Percentiles rank a stretch among this genome's conserved stretches.
Conservation (phyloP, 1,284 basidiomycete genomes). For the Apiotrichum siamense region DNA sequence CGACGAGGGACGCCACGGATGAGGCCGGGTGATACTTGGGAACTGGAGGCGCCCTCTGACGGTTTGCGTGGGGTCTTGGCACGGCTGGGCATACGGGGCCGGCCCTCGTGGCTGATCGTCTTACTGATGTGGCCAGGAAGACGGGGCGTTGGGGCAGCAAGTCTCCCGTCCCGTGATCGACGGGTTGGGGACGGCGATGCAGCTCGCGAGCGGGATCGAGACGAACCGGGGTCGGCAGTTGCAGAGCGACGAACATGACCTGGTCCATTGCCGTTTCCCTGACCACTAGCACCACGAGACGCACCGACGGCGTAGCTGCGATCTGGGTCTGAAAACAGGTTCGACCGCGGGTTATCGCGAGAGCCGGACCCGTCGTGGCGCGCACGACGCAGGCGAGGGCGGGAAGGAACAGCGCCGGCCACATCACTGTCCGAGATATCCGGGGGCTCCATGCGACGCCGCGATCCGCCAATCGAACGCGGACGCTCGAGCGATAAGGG, state of each 20-base stretch:
- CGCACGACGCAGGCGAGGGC: constrained; percentile 5
- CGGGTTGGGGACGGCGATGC: constrained; percentile 2
- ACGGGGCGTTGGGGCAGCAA: constrained; percentile 2
- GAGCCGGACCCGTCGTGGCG: not conserved
- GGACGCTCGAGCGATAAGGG: constrained; percentile 8
- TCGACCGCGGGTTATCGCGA: no score
- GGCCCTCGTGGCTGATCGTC: constrained; percentile 20
- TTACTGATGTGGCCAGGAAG: constrained; percentile 5
- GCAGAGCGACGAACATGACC: not conserved
- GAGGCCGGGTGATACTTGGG: not conserved
- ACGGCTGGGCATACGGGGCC: constrained; percentile 35
- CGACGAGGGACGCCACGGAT: constrained; percentile 21
- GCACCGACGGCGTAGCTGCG: constrained; percentile 83
- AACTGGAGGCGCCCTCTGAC: not conserved
- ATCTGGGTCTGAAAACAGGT: constrained; percentile 69
- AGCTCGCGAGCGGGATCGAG: not conserved
- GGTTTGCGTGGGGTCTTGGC: constrained; percentile 33
- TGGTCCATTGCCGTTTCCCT: not conserved
- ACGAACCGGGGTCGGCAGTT: not conserved
- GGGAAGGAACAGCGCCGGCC: not conserved
- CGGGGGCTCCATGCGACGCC: constrained; percentile 1
- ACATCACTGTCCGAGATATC: constrained; percentile 46
- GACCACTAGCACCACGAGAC: constrained; percentile 18
- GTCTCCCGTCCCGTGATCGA: constrained; percentile 3
- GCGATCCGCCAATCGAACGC: constrained; percentile 14